Evolutionary conservation across 2,329 filamentous ascomycete species (phyloP).

Genomic region (Epichloe sp.): DNA sequence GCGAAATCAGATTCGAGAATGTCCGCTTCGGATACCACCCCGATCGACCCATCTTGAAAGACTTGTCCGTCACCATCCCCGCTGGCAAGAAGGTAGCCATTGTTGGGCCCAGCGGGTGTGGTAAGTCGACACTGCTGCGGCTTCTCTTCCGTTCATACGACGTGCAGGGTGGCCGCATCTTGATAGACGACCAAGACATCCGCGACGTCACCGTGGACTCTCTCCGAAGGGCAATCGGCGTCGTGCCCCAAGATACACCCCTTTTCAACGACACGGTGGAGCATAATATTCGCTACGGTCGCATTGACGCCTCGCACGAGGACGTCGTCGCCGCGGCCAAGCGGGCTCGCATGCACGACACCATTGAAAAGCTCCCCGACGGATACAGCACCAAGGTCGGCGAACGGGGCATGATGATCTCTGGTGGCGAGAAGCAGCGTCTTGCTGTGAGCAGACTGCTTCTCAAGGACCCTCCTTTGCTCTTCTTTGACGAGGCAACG

Average conservation of each 20-base stretch:
- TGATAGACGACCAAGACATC: conserved; percentile 89
- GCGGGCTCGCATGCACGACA: conserved; percentile 74
- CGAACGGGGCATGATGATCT: conserved; percentile 93
- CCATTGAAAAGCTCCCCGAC: conserved; percentile 67
- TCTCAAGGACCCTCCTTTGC: conserved; percentile 74
- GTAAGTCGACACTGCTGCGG: conserved; percentile 85
- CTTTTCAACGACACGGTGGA: conserved; percentile 94
- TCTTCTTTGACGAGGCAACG: conserved; percentile 95
- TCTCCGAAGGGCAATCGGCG: conserved; percentile 73
- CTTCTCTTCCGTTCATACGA: conserved; percentile 94
- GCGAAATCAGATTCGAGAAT: conserved; percentile 88
- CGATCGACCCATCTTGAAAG: conserved; percentile 74
- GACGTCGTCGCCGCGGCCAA: conserved; percentile 65
- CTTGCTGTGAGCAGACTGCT: conserved; percentile 73
- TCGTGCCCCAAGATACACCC: conserved; percentile 93
- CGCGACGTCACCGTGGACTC: conserved; percentile 71
- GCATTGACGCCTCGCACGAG: conserved; percentile 60
- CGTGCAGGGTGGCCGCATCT: conserved; percentile 67
- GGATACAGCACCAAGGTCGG: conserved; percentile 86
- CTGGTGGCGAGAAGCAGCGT: conserved; percentile 85
- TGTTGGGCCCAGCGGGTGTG: conserved; percentile 88
- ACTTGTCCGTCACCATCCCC: conserved; percentile 78
- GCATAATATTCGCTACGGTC: conserved; percentile 90
- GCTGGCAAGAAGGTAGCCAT: conserved; percentile 93
- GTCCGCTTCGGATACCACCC: conserved; percentile 87